These are phyloP conservation scores for Podaxis mareebaensis DNA, from an alignment of 768 basidiomycete genomes.

Conservation along the genomic window DNA sequence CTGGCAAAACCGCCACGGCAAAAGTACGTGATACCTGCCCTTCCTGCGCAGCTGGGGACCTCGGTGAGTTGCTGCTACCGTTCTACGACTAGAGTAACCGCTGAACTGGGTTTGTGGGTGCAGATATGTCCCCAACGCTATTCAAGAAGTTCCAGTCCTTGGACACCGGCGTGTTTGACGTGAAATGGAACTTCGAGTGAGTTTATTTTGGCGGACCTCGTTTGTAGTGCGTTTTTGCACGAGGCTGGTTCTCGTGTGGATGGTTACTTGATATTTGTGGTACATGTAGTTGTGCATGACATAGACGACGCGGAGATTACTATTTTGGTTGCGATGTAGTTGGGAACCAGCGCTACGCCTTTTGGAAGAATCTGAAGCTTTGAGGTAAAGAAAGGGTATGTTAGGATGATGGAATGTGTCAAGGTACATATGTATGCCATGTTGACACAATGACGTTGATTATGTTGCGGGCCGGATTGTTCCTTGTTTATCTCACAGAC, in stretches of 20 bases:
- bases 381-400: too few relatives aligned
- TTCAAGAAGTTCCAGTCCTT: slow-evolving; percentile 2
- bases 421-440: too few relatives aligned
- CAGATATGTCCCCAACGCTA: slow-evolving; percentile 7
- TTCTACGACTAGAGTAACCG: too few relatives aligned
- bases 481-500: too few relatives aligned
- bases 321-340: too few relatives aligned
- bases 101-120: slow-evolving; percentile 1
- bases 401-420: too few relatives aligned
- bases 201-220: not conserved
- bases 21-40: slow-evolving; percentile 7
- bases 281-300: too few relatives aligned
- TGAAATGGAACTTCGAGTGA: slow-evolving; percentile 3
- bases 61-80: not conserved
- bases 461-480: too few relatives aligned
- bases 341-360: too few relatives aligned
- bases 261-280: not conserved
- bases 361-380: too few relatives aligned
- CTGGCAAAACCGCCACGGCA: not conserved
- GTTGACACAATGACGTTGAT: too few relatives aligned
- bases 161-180: not conserved
- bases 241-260: slow-evolving; percentile 3
- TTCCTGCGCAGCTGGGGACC: not conserved
- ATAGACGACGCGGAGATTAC: too few relatives aligned
- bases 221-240: not conserved